Base-by-base conservation (phyloP, 768 basidiomycete genomes). In the Rhodotorula kratochvilovae region DNA sequence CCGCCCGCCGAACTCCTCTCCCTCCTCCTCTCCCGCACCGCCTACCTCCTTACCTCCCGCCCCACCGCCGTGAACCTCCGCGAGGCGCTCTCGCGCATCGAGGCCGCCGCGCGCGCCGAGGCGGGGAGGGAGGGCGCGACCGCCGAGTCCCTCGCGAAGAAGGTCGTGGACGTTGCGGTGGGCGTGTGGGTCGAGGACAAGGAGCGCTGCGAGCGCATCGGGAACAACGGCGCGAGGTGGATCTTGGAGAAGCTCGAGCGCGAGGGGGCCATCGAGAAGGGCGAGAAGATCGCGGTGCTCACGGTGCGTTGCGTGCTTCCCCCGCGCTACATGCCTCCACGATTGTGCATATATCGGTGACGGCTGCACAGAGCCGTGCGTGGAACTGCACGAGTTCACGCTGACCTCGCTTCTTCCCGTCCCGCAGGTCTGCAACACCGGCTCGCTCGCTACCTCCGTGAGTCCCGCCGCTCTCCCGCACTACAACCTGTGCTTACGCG, bases 41-140 rank as follows among this genome's bases (percentile, higher is more conserved):
- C 87, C 51, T 89, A 86, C 80, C 85, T 98, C 21, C 88, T 85
- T 79, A 90, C 88, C 3, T 89, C 94, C 4, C 86, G 94, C n/a
- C 94, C 95, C 25, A 98, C 94, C 0, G 94, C 94, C 12, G 94
- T 98, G 76, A 98, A 98, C 81, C 88, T 98, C 31, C 87, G 90
- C 19, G 89, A 88, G 56, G 92, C 92, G 13, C 90, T 88, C 57
- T 85, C 87, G 29, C 85, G 92, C 29, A 85, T 98, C 45, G 76
- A 80, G 13, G 77, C 75, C 19, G 59, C 79, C 36, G 80, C 82
- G 17, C 81, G 83, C 0, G 58, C 42, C 4, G 80, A 54, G 5
- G 72, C 78, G 10, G 63, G 59, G n/a, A 61, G 70, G 19, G 35
- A 70, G 0, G 77, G 67, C 19, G 55, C 36, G 31, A 51, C 63